A percentile compares a stretch with the other conserved stretches of the same genome.
Conservation (phyloP, 495 filamentous ascomycete genomes). For the Lichenothelia convexa region DNA sequence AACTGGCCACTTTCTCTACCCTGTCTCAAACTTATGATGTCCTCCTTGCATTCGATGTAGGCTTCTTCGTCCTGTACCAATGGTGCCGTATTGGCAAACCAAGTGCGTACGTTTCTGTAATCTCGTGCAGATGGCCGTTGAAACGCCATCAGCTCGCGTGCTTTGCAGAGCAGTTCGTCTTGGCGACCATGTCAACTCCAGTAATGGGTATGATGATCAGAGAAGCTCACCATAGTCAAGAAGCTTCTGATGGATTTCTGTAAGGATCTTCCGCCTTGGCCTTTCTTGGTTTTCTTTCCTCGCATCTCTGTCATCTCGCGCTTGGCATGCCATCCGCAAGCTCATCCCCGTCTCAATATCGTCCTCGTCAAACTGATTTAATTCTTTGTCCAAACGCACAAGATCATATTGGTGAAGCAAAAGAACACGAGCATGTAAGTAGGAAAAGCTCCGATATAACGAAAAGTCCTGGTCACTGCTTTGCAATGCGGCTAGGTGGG, state of each 20-base stretch:
- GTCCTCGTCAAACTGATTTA: constrained; percentile 15
- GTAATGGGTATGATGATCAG: not conserved
- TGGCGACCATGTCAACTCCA: not conserved
- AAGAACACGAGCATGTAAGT: constrained; percentile 21
- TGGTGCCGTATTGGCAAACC: constrained; percentile 16
- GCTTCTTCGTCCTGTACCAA: constrained; percentile 15
- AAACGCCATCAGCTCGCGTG: constrained; percentile 17
- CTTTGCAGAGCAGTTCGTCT: constrained; percentile 22
- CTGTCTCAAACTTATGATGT: constrained; percentile 21
- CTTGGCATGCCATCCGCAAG: not conserved
- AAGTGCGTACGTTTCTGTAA: constrained; percentile 21
- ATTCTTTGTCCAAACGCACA: constrained; percentile 16
- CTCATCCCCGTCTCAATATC: constrained; percentile 3
- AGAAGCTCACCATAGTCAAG: constrained; percentile 20
- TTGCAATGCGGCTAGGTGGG: constrained; percentile 20
- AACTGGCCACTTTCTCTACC: constrained; percentile 24
- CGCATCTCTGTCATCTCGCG: constrained; percentile 7
- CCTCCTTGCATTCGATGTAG: constrained; percentile 23
- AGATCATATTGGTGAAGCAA: constrained; percentile 22
- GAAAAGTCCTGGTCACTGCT: constrained; percentile 20
- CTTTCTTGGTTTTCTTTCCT: constrained; percentile 6
- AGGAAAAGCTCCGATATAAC: constrained; percentile 22
- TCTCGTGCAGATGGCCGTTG: constrained; percentile 19
- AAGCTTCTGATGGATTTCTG: constrained; percentile 14
- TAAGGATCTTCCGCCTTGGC: constrained; percentile 14